Percentiles rank a stretch among this genome's conserved stretches.
Conservation (phyloP, 139 green algal species). For the Chlamydomonas eustigma region DNA sequence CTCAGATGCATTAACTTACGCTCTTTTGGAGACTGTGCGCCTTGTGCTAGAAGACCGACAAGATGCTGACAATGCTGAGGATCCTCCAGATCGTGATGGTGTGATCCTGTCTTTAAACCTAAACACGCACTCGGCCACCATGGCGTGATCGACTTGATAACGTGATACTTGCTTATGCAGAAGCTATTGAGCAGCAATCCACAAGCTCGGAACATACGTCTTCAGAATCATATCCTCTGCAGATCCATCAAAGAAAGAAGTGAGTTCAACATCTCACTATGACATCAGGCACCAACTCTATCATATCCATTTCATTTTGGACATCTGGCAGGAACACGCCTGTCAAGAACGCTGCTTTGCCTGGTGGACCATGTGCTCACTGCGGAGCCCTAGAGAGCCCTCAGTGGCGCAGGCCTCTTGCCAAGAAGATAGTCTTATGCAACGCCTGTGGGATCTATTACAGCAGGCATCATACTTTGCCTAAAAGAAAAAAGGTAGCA, state of each 20-base stretch:
- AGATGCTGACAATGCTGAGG: too few species aligned
- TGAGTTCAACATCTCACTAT: too few species aligned
- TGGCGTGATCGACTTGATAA: too few species aligned
- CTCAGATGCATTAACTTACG: background rate
- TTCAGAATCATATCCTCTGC: background rate
- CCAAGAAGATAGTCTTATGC: slow-evolving; percentile 40
- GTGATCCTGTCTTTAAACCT: too few species aligned
- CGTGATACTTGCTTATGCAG: too few species aligned
- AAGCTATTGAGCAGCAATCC: too few species aligned
- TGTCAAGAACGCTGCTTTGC: background rate
- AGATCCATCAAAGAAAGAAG: too few species aligned
- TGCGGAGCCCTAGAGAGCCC: slow-evolving; percentile 27
- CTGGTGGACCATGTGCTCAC: slow-evolving; percentile 31
- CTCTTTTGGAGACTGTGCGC: slow-evolving; percentile 18
- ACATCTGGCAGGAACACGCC: too few species aligned
- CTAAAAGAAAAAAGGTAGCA: slow-evolving; percentile 24
- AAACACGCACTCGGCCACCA: too few species aligned
- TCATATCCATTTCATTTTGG: too few species aligned
- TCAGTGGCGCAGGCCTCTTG: slow-evolving; percentile 34
- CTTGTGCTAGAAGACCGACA: background rate
- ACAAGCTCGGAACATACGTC: background rate
- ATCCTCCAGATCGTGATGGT: too few species aligned
- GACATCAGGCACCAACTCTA: too few species aligned
- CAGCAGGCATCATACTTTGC: slow-evolving; percentile 31
- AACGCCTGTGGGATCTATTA: slow-evolving; percentile 43